These are phyloP conservation scores for Trichoderma asperellum DNA, from an alignment of 2,329 filamentous ascomycete genomes.

Conservation along the genomic window DNA sequence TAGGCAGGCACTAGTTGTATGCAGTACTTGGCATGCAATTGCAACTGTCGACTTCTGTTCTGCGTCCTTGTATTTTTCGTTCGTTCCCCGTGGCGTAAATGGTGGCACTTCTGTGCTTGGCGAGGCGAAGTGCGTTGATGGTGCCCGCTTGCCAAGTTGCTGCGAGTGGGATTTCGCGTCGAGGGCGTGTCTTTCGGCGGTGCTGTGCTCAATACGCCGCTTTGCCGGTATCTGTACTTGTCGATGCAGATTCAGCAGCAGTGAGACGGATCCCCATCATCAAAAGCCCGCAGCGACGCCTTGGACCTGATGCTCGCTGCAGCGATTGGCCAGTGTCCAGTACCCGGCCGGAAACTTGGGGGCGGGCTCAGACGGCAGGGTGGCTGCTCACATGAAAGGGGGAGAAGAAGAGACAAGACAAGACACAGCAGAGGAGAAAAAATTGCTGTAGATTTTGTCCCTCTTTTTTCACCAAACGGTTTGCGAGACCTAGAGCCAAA, in stretches of 20 bases:
- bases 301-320: background rate
- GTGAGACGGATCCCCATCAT: conserved; percentile 23
- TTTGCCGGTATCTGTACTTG: background rate
- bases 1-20: too few species aligned
- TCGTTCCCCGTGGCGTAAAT: too few species aligned
- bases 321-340: background rate
- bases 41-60: background rate
- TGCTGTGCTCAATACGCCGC: background rate
- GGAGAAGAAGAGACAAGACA: background rate
- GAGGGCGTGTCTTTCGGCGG: too few species aligned
- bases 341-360: background rate
- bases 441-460: background rate
- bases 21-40: background rate
- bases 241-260: conserved; percentile 11
- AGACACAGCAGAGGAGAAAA: background rate
- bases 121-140: background rate
- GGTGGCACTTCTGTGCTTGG: too few species aligned
- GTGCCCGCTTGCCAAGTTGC: background rate
- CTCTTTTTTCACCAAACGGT: background rate
- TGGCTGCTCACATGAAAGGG: background rate
- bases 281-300: background rate
- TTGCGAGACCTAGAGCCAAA: background rate
- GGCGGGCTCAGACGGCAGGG: background rate
- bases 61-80: too few species aligned
- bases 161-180: background rate